Evolutionary conservation across 768 basidiomycete genomes (phyloP), one percentile per base, ranked within the genome.

Genomic region (Gyrodon lividus): DNA sequence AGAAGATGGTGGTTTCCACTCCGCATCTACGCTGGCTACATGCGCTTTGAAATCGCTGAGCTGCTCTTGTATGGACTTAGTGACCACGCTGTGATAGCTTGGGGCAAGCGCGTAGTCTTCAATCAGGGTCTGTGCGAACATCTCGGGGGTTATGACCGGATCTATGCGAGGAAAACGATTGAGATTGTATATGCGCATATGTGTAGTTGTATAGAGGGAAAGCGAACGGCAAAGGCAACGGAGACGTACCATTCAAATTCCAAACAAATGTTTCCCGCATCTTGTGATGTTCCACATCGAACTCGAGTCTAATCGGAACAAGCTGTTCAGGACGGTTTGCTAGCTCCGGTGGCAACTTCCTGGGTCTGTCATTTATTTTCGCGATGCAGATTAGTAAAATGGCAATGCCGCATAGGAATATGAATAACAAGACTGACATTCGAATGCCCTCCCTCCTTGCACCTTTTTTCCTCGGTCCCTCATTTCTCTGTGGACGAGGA

Each of bases 261-360:
- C 96, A 99, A 40, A 97, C 81, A 71, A 98, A 98, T 0, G 96
- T 93, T 66, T 99, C 97, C 23, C 93, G 83, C 77, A 98, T 86
- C 72, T 87, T 90, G 64, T 90, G 86, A 62, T 91, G 89, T 50
- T 98, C 97, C 43, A 95, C 87, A 60, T 99, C 97, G 61, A 98
- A 86, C 68, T 99, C 97, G 46, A 99, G 75, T n/a, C 97, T 83
- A 35, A 99, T 87, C 3, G 97, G 97, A 4, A 98, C 87, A 23
- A 99, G 86, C 59, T 84, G 78, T 63, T 99, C 97, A 12, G 81
- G 77, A 23, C 78, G 74, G 57, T 83, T 77, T 5, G 80, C 80
- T 30, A 85, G 77, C 46, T 81, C 77, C 6, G 73, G 61, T 7
- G 75, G 70, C 20, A 89, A 61, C 58, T 77, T 82, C 49, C 83